These are phyloP conservation scores for Erodium trifolium DNA, from an alignment of 441 rosid genomes.

Conservation along the genomic window DNA sequence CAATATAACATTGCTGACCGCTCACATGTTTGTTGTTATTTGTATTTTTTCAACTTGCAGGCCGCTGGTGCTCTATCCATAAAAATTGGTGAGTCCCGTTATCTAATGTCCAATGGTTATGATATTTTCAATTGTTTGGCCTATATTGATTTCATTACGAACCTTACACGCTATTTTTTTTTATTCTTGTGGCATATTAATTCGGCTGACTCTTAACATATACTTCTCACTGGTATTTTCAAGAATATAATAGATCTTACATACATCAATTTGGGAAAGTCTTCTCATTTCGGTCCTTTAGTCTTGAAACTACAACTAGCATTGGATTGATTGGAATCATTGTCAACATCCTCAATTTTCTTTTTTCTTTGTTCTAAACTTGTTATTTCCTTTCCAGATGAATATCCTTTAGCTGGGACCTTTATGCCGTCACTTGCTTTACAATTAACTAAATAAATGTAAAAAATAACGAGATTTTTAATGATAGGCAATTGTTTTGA, in stretches of 20 bases:
- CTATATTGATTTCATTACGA: slow-evolving; percentile 4
- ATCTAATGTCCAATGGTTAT: slow-evolving; percentile 11
- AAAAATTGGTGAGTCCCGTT: slow-evolving; percentile 68
- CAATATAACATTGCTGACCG: not conserved
- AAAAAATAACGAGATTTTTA: not conserved
- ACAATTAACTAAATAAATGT: not conserved
- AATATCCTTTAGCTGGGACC: not conserved
- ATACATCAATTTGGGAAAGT: not conserved
- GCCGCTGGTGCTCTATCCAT: slow-evolving; percentile 93
- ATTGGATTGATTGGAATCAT: not conserved
- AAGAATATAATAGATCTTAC: not conserved
- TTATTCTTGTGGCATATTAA: not conserved
- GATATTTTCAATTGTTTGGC: slow-evolving; percentile 8
- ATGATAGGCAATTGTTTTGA: not conserved
- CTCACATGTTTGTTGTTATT: slow-evolving; percentile 4
- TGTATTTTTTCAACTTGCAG: slow-evolving; percentile 32
- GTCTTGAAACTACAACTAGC: not conserved
- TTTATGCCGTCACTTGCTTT: not conserved
- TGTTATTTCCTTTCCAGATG: too few species aligned
- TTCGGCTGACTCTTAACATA: not conserved
- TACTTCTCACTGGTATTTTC: not conserved
- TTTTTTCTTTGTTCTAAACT: not conserved
- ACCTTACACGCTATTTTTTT: not conserved
- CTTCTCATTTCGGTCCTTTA: not conserved
- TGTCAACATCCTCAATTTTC: slow-evolving; percentile 3